These are phyloP conservation scores for Histomonas meleagridis DNA, from an alignment of 208 protist genomes.

Conservation along the genomic window DNA sequence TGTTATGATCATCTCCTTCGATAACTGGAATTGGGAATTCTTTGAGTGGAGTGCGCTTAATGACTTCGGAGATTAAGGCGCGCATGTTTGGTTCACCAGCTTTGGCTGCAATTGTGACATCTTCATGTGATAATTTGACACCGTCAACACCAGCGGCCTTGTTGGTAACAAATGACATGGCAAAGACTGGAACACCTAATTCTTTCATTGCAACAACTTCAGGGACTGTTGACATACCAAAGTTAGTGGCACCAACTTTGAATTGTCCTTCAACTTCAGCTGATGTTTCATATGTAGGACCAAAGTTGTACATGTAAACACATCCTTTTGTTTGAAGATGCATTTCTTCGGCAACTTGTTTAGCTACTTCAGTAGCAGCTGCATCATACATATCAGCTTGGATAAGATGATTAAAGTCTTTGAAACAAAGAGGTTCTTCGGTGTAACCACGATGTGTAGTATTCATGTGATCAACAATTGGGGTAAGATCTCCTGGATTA, in stretches of 20 bases:
- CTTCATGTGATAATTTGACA: neutral
- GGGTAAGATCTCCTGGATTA: neutral
- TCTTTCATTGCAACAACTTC: neutral
- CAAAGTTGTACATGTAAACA: conserved; percentile 9
- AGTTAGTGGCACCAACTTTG: neutral
- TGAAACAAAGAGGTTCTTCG: neutral
- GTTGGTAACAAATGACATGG: conserved; percentile 34
- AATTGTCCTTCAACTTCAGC: conserved; percentile 17
- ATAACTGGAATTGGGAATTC: neutral
- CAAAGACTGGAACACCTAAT: neutral
- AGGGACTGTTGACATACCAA: conserved; percentile 36
- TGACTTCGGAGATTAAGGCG: neutral
- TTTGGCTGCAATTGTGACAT: neutral
- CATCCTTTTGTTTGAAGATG: neutral
- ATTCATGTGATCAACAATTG: neutral
- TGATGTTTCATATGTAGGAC: neutral
- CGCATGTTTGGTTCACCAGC: neutral
- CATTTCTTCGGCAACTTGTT: neutral
- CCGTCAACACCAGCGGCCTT: neutral
- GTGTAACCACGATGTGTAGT: conserved; percentile 21
- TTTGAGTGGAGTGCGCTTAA: neutral
- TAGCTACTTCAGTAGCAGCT: neutral
- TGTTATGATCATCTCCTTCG: neutral
- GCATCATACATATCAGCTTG: neutral
- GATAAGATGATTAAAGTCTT: neutral